These are phyloP conservation scores for Calonectria pteridis DNA, from an alignment of 2,329 filamentous ascomycete genomes.

Conservation along the genomic window DNA sequence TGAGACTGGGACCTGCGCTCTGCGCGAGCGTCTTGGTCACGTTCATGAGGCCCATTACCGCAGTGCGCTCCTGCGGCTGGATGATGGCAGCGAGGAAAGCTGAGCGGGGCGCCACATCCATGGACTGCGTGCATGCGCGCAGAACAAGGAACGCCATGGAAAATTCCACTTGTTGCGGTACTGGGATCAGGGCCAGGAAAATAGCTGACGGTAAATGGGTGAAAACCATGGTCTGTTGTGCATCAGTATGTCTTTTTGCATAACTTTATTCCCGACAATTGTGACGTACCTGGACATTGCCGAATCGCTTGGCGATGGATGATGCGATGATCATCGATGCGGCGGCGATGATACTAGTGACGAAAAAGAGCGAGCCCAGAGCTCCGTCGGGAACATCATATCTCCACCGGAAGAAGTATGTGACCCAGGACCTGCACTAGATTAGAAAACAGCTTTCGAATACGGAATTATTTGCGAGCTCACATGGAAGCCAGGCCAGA, in stretches of 20 bases:
- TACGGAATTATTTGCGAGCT: constrained; percentile 49
- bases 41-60: constrained; percentile 69
- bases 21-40: constrained; percentile 18
- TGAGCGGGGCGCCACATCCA: constrained; percentile 78
- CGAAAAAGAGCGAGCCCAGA: constrained; percentile 68
- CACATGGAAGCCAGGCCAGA: constrained; percentile 76
- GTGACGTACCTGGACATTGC: constrained; percentile 71
- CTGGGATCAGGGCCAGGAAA: constrained; percentile 72
- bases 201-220: constrained; percentile 78
- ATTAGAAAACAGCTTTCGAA: neutral
- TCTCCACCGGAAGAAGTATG: constrained; percentile 66
- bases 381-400: constrained; percentile 62
- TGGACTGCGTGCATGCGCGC: constrained; percentile 72
- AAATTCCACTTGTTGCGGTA: constrained; percentile 64
- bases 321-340: constrained; percentile 65
- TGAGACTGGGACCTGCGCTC: constrained; percentile 11
- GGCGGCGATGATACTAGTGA: constrained; percentile 64
- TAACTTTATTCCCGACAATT: neutral
- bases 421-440: constrained; percentile 64
- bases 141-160: constrained; percentile 72
- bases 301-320: constrained; percentile 66
- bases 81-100: constrained; percentile 78
- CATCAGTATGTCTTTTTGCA: neutral
- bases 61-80: constrained; percentile 74
- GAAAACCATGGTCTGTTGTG: constrained; percentile 76